phyloP scores from a whole-genome alignment of 2,329 filamentous ascomycete genomes.

The Claviceps sp. region DNA sequence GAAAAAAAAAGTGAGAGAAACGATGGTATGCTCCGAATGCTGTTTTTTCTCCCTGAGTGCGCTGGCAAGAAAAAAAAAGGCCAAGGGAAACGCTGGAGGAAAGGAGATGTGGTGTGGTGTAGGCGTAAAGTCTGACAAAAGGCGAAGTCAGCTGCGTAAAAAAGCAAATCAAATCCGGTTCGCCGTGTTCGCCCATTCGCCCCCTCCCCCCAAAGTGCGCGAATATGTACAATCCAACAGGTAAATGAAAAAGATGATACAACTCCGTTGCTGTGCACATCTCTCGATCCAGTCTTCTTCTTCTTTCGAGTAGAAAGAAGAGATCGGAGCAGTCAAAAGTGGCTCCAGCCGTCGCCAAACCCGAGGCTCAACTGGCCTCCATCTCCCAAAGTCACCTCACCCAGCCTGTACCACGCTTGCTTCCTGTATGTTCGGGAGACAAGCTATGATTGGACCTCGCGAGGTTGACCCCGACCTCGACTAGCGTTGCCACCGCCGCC shows the following conservation, averaged over 20 bases:
- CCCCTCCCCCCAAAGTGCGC: constrained; percentile 15
- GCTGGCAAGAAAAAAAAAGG: not conserved
- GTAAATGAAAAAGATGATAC: constrained; percentile 12
- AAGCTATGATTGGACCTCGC: constrained; percentile 22
- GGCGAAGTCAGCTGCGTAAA: not conserved
- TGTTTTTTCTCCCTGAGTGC: not conserved
- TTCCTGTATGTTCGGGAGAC: constrained; percentile 11
- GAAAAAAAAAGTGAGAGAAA: constrained; percentile 1
- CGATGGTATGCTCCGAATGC: not conserved
- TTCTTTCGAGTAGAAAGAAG: constrained; percentile 9
- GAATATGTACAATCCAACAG: constrained; percentile 31
- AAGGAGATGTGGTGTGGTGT: not conserved
- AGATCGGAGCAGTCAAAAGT: not conserved
- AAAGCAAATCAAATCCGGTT: constrained; percentile 19
- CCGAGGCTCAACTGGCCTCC: not conserved
- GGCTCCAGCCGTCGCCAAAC: not conserved
- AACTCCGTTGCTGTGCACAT: constrained; percentile 5
- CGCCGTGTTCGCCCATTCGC: constrained; percentile 24
- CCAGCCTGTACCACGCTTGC: constrained; percentile 13
- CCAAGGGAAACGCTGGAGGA: not conserved
- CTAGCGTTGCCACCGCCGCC: constrained; percentile 15
- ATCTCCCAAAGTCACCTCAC: constrained; percentile 2
- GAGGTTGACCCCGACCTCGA: constrained; percentile 23
- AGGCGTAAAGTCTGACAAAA: constrained; percentile 1
- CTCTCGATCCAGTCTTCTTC: not conserved